phyloP scores from a whole-genome alignment of 768 basidiomycete species.

The Chalciporus sphaerocephalus region DNA sequence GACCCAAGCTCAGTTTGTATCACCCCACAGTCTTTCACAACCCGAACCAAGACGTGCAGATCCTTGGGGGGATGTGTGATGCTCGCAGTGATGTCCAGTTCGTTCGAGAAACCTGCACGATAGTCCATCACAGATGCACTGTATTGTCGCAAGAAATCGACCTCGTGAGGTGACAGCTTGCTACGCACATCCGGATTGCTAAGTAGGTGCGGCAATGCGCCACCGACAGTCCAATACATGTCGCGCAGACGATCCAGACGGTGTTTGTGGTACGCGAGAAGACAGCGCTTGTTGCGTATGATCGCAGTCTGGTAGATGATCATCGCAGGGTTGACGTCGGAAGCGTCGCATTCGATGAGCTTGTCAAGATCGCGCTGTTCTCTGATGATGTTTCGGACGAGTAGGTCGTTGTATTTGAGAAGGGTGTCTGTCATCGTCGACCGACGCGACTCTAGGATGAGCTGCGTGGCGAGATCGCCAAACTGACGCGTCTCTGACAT shows the following conservation, averaged over 20 bases:
- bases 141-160: conserved; percentile 83
- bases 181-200: conserved; percentile 60
- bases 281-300: conserved; percentile 90
- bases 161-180: conserved; percentile 74
- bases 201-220: conserved; percentile 81
- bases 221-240: conserved; percentile 87
- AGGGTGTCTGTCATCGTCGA: conserved; percentile 81
- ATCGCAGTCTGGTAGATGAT: conserved; percentile 88
- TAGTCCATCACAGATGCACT: conserved; percentile 78
- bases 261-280: conserved; percentile 89
- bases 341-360: conserved; percentile 37
- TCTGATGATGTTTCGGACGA: conserved; percentile 81
- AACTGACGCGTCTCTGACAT: conserved; percentile 60
- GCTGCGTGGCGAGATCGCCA: conserved; percentile 83
- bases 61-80: conserved; percentile 85
- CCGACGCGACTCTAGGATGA: conserved; percentile 80
- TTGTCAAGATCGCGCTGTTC: conserved; percentile 88
- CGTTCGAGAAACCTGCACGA: conserved; percentile 77
- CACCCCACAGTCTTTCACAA: conserved; percentile 84
- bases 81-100: conserved; percentile 82
- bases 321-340: conserved; percentile 54
- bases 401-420: conserved; percentile 86
- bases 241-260: conserved; percentile 79
- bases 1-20: conserved; percentile 90
- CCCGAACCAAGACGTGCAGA: conserved; percentile 81